Base-by-base conservation (phyloP, 257 asterid genomes). In the Avicennia marina region DNA sequence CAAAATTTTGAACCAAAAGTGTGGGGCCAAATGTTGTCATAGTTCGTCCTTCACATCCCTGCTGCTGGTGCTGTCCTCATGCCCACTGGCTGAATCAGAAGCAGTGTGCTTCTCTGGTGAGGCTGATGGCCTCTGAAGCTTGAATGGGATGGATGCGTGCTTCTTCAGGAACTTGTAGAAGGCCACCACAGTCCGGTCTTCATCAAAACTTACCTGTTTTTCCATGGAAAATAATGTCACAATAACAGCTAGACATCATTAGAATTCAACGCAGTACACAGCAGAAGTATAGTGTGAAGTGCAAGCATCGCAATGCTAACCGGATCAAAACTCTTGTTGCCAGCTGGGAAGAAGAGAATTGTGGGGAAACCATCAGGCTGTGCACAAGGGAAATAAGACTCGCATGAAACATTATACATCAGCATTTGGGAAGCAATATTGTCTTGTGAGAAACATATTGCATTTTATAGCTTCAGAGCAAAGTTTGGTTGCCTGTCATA, bases 301-400 rank as follows among this genome's bases (percentile, higher is more conserved):
- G 7, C 38, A 47, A 11, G 25, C n/a, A n/a, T n/a, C n/a, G n/a
- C 0, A 19, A 57, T 39, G 44, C 96, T 75, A 58, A 91, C 98
- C 65, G 98, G 98, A 56, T 91, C 98, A 6, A 91, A 88, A 69
- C 98, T 86, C 81, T 91, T 91, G 64, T 91, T 85, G 64, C 98
- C 98, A 45, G 98, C 96, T 0, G 98, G 98, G 78, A 78, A 91
- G 89, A 91, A 88, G 25, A 91, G 94, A 47, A 91, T 75, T 0
- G 98, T 91, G 3, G 98, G 98, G 81, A 83, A 91, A 40, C 98
- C 98, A 52, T 91, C 96, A 36, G 88, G 33, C 98, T 87, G 89
- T 76, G 55, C 16, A 15, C 29, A 46, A 29, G 11, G 20, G 47
- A 66, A 33, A 65, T 9, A 33, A 44, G 8, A 46, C 18, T 42